Percentiles rank a stretch among this genome's conserved stretches.
phyloP scores from a whole-genome alignment of 1,139 yeast genomes.

The Protomyces gravidus region DNA sequence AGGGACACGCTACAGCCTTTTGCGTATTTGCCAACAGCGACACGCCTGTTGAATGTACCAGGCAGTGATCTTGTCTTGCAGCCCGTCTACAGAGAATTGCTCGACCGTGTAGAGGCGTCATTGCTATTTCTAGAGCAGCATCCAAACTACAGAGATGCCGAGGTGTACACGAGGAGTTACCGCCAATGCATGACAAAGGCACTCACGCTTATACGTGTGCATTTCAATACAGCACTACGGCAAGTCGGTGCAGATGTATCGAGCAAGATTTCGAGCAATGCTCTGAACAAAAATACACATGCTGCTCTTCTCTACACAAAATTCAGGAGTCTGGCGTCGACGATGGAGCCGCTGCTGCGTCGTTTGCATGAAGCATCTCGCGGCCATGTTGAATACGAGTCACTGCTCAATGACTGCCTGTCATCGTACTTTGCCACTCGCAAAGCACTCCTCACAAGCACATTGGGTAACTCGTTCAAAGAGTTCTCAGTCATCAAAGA shows the following conservation, averaged over 20 bases:
- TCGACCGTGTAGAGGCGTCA: constrained; percentile 59
- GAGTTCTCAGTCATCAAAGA: constrained; percentile 35
- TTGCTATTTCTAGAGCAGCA: constrained; percentile 47
- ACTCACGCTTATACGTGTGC: constrained; percentile 67
- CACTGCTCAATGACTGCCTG: constrained; percentile 63
- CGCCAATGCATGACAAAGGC: constrained; percentile 83
- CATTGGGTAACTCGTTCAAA: constrained; percentile 40
- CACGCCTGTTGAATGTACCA: constrained; percentile 63
- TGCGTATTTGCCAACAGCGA: constrained; percentile 66
- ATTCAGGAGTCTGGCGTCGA: constrained; percentile 48
- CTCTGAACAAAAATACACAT: constrained; percentile 44
- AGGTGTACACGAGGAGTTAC: constrained; percentile 64
- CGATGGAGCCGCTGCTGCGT: constrained; percentile 47
- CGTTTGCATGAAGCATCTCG: constrained; percentile 53
- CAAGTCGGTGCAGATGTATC: constrained; percentile 48
- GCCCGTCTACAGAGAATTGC: constrained; percentile 51
- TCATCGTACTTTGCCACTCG: constrained; percentile 60
- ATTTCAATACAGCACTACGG: constrained; percentile 54
- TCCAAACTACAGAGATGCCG: constrained; percentile 63
- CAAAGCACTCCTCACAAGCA: constrained; percentile 46
- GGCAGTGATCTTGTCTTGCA: constrained; percentile 62
- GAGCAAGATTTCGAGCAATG: constrained; percentile 38
- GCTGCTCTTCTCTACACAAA: constrained; percentile 62
- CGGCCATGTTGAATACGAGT: constrained; percentile 56
- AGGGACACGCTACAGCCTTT: constrained; percentile 56